Evolutionary conservation across 352 stramenopile species (phyloP), one percentile per base, ranked within the genome.

Genomic region (Phytopythium kandeliae): DNA sequence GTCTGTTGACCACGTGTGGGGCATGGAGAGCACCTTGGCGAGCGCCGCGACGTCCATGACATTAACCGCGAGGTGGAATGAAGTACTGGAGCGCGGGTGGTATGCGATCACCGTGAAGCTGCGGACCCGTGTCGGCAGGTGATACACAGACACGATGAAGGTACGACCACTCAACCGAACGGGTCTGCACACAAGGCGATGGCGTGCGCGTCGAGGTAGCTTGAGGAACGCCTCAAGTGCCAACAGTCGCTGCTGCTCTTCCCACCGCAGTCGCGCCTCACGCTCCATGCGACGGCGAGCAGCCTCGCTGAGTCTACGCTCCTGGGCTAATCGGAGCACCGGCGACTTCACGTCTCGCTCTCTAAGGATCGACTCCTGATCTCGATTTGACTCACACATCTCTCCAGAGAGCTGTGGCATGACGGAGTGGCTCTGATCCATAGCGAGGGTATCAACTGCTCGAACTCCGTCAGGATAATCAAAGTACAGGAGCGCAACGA

Each of bases 401-500:
- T 6, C 1, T 4, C 1, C 2, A 35, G 17, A 5, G 15, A 6
- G 15, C 30, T 34, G 42, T 5, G 19, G 25, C 15, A 25, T 16
- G 16, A 16, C 17, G 4, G 16, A 24, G 26, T 8, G 6, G 7
- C 3, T 16, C 1, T 34, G 25, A 0, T 35, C 15, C 5, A 8
- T 0, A 0, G 13, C 15, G 7, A 6, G 34, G 21, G 4, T 26
- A 6, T 15, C 10, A 3, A 7, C n/a, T n/a, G n/a, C n/a, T n/a
- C n/a, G n/a, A n/a, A n/a, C n/a, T n/a, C n/a, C n/a, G n/a, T n/a
- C n/a, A n/a, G 65, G 69, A 35, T 90, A 86, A 11, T 80, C 48
- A 41, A 90, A 88, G 59, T 71, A 90, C 24, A 90, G 55, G 37
- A 90, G 62, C 16, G 60, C 43, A 15, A 85, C 62, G 40, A 90